phyloP scores from a whole-genome alignment of 176 grass and related monocot genomes.

The Eleusine indica region DNA sequence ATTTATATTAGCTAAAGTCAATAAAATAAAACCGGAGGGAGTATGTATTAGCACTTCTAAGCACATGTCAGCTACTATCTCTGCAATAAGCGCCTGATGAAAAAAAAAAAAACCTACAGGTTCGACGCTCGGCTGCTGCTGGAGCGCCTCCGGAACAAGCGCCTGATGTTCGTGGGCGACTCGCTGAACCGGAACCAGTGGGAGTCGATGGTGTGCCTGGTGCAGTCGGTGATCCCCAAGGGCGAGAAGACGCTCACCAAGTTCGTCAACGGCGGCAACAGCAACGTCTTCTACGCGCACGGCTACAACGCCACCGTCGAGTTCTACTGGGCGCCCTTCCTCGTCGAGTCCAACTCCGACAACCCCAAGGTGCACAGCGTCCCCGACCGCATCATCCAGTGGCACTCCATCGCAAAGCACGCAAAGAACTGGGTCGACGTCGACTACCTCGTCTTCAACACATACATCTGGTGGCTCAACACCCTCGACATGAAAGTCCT shows the following conservation, averaged over 20 bases:
- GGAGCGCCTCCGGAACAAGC: constrained; percentile 85
- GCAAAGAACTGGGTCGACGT: constrained; percentile 75
- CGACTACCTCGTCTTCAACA: constrained; percentile 98
- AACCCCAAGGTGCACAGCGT: constrained; percentile 94
- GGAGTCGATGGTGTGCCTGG: constrained; percentile 99
- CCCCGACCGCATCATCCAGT: constrained; percentile 77
- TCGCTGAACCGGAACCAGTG: constrained; percentile 99
- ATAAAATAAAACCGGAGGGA: too few relatives aligned
- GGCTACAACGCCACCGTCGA: constrained; percentile 94
- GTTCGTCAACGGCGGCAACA: constrained; percentile 74
- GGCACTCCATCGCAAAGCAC: constrained; percentile 83
- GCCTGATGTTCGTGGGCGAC: constrained; percentile 96
- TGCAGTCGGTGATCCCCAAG: constrained; percentile 74
- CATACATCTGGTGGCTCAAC: constrained; percentile 99
- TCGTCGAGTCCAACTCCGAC: constrained; percentile 98
- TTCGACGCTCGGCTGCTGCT: constrained; percentile 77
- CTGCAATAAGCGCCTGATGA: too few relatives aligned
- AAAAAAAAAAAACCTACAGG: constrained; percentile 19
- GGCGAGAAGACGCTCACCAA: constrained; percentile 86
- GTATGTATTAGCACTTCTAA: too few relatives aligned
- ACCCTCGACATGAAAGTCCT: constrained; percentile 85
- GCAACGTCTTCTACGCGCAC: constrained; percentile 79
- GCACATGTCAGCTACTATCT: too few relatives aligned
- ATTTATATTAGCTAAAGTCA: too few relatives aligned
- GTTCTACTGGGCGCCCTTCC: constrained; percentile 99